phyloP scores from a whole-genome alignment of 768 basidiomycete genomes.

The Termitomyces sp. region DNA sequence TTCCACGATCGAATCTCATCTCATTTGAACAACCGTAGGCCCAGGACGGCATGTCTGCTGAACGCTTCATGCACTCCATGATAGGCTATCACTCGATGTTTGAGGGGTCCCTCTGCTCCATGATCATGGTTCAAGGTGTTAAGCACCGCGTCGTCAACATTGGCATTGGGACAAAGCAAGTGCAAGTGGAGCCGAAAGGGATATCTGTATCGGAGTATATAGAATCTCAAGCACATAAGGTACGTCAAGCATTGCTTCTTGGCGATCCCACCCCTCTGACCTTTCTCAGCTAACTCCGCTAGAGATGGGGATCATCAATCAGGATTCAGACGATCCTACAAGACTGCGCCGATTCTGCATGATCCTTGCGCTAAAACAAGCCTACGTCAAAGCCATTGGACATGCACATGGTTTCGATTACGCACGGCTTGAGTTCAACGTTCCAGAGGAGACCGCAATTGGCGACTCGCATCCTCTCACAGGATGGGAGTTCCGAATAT shows the following conservation, averaged over 20 bases:
- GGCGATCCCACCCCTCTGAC: neutral
- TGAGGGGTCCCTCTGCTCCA: conserved; percentile 68
- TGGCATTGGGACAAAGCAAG: conserved; percentile 72
- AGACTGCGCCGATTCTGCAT: conserved; percentile 72
- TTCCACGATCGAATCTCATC: conserved; percentile 3
- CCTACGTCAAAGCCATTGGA: conserved; percentile 82
- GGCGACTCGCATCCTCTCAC: conserved; percentile 65
- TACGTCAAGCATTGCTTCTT: conserved; percentile 21
- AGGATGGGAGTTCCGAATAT: conserved; percentile 87
- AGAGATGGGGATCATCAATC: conserved; percentile 49
- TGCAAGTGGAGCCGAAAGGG: conserved; percentile 56
- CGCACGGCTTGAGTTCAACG: conserved; percentile 77
- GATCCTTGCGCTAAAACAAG: conserved; percentile 72
- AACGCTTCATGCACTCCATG: conserved; percentile 64
- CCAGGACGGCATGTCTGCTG: conserved; percentile 56
- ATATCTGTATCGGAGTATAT: conserved; percentile 58
- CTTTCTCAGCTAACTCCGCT: conserved; percentile 22
- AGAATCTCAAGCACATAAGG: conserved; percentile 74
- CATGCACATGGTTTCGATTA: conserved; percentile 79
- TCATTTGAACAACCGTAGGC: conserved; percentile 27
- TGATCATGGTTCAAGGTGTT: conserved; percentile 80
- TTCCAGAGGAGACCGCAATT: conserved; percentile 50
- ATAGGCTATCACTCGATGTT: conserved; percentile 75
- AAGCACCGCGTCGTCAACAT: conserved; percentile 75
- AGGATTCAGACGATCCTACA: conserved; percentile 53